Evolutionary conservation across 495 filamentous ascomycete species (phyloP), one percentile per base, ranked within the genome.

Genomic region (Pseudomonodictys pantanalensis): DNA sequence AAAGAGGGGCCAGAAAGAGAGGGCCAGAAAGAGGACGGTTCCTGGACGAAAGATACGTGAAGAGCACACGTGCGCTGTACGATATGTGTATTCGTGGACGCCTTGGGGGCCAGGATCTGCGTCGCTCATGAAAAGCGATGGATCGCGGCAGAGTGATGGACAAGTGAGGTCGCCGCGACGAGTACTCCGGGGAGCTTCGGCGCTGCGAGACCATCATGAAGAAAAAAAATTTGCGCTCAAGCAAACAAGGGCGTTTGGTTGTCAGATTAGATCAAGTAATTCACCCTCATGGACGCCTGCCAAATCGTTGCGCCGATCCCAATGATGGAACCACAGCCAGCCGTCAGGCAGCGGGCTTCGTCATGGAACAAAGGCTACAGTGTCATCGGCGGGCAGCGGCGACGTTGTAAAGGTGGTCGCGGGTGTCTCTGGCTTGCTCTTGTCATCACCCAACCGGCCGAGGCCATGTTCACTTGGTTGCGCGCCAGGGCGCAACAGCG

Each of bases 21-120:
- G 62, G 85, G 84, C 23, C 76, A 75, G 60, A 84, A 86, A 79
- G 69, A 75, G 35, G 86, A 87, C 74, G 83, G 81, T 23, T 85
- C 82, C 38, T 81, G 79, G 74, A 80, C 84, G 32, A 81, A 81
- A 59, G 85, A 88, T 75, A 71, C 75, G 8, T 83, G 61, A 78
- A 5, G n/a, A n/a, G n/a, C n/a, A n/a, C n/a, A 41, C 8, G 6
- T 12, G n/a, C 30, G 23, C 15, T 44, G 42, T 51, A 49, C 8
- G 30, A 47, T 32, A 62, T 54, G 33, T n/a, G n/a, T n/a, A n/a
- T n/a, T n/a, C n/a, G n/a, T n/a, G n/a, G n/a, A n/a, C n/a, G n/a
- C n/a, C n/a, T n/a, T n/a, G n/a, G n/a, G n/a, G n/a, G n/a, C n/a
- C n/a, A n/a, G n/a, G n/a, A n/a, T n/a, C n/a, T n/a, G n/a, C n/a